Evolutionary conservation across 805 yeast species (phyloP).

Genomic region (Schizosaccharomyces cryophilus): DNA sequence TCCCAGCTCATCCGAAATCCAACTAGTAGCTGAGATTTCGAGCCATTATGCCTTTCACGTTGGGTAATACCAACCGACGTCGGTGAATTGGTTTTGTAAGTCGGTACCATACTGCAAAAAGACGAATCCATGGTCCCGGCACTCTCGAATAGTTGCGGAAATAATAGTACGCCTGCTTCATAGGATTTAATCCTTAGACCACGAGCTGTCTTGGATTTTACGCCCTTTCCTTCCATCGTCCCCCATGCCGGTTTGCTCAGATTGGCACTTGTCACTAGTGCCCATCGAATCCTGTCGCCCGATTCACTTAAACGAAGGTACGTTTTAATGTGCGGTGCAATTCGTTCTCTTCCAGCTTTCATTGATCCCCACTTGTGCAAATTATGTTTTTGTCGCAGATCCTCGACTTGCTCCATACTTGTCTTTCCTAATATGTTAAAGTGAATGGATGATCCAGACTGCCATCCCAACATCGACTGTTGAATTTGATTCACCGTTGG

Average conservation of each 20-base stretch:
- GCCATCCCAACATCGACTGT: constrained; percentile 21
- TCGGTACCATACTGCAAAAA: constrained; percentile 19
- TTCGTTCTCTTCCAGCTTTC: constrained; percentile 13
- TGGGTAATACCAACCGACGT: neutral
- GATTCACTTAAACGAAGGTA: constrained; percentile 16
- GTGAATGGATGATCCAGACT: constrained; percentile 27
- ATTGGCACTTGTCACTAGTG: constrained; percentile 49
- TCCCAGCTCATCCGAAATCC: constrained; percentile 28
- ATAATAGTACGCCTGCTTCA: constrained; percentile 31
- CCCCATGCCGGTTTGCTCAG: constrained; percentile 72
- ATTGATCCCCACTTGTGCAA: constrained; percentile 23
- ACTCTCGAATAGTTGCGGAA: constrained; percentile 10
- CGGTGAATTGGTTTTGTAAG: constrained; percentile 17
- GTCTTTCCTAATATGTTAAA: constrained; percentile 15
- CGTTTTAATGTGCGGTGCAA: constrained; percentile 47
- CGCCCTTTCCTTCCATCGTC: constrained; percentile 11
- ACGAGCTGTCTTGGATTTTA: constrained; percentile 3
- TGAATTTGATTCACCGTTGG: constrained; percentile 15
- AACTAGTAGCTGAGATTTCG: constrained; percentile 5
- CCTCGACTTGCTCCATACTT: constrained; percentile 17
- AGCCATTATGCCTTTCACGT: neutral
- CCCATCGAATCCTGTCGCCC: constrained; percentile 30
- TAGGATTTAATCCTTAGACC: constrained; percentile 18
- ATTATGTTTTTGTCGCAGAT: constrained; percentile 16
- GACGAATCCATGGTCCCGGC: constrained; percentile 6